phyloP scores from a whole-genome alignment of 768 basidiomycete species.

The Kwoniella dejecticola region DNA sequence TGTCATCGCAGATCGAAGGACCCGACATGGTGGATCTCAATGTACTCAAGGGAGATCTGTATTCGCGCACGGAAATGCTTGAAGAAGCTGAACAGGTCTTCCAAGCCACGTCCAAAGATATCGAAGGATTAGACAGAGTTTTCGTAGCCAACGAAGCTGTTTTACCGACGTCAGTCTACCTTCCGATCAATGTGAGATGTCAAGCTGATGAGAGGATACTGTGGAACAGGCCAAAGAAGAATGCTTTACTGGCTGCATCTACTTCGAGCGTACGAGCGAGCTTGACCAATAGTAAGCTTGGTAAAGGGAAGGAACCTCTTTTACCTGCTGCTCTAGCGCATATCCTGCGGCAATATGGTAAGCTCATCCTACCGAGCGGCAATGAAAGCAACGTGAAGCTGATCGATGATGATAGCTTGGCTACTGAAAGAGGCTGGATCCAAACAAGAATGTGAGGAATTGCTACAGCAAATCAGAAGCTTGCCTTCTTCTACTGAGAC shows the following conservation, averaged over 20 bases:
- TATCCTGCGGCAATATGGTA: conserved; percentile 50
- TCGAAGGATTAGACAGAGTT: conserved; percentile 60
- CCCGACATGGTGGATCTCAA: conserved; percentile 41
- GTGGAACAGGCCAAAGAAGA: conserved; percentile 23
- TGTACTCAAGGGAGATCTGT: conserved; percentile 40
- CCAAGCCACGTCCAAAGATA: conserved; percentile 38
- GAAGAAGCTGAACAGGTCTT: conserved; percentile 65
- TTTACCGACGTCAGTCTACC: conserved; percentile 35
- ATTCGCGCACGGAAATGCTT: conserved; percentile 48
- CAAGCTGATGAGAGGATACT: conserved; percentile 49
- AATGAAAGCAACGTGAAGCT: too few species aligned
- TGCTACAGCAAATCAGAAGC: conserved; percentile 63
- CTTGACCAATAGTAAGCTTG: conserved; percentile 9
- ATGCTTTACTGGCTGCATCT: conserved; percentile 8
- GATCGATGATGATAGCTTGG: too few species aligned
- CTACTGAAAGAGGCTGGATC: conserved; percentile 30
- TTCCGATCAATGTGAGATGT: neutral
- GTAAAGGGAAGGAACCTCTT: conserved; percentile 28
- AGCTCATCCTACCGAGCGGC: too few species aligned
- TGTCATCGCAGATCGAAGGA: conserved; percentile 36
- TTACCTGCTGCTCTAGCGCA: conserved; percentile 37
- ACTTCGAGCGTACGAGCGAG: conserved; percentile 15
- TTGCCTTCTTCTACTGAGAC: conserved; percentile 55
- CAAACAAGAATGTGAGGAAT: conserved; percentile 57
- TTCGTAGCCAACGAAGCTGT: conserved; percentile 40